These are phyloP conservation scores for Tolypocladium tropicale DNA, from an alignment of 2,329 filamentous ascomycete species.

Conservation along the genomic window DNA sequence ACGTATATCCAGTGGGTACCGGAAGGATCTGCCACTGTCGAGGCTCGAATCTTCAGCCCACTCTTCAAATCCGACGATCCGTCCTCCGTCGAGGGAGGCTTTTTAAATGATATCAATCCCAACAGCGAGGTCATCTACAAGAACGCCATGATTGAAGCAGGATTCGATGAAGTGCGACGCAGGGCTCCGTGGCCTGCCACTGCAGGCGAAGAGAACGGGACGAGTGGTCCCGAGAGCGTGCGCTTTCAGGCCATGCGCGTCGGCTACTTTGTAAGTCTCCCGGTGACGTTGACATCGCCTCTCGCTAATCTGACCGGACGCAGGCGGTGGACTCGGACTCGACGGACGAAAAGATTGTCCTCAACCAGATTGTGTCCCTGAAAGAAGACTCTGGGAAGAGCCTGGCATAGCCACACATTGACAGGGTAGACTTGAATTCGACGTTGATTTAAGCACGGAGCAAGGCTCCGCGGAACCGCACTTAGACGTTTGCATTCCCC, in stretches of 20 bases:
- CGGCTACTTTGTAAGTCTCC: constrained; percentile 59
- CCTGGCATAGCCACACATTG: neutral
- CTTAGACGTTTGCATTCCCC: too few relatives aligned
- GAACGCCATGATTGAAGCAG: constrained; percentile 71
- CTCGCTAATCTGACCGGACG: neutral
- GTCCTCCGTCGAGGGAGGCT: constrained; percentile 65
- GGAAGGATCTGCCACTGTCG: constrained; percentile 55
- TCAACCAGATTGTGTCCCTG: constrained; percentile 86
- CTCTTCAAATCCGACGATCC: constrained; percentile 85
- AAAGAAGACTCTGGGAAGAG: constrained; percentile 73
- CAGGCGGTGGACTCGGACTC: constrained; percentile 68
- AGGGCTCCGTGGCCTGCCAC: constrained; percentile 75
- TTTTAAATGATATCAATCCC: constrained; percentile 74
- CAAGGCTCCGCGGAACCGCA: neutral
- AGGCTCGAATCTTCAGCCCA: constrained; percentile 68
- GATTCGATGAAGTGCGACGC: constrained; percentile 65
- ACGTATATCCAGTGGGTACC: constrained; percentile 86
- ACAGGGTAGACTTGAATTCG: neutral
- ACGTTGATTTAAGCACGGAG: neutral
- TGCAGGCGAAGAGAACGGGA: constrained; percentile 57
- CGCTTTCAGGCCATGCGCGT: constrained; percentile 88
- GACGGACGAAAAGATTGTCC: constrained; percentile 64
- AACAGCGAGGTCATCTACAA: constrained; percentile 72
- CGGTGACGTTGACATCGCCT: neutral
- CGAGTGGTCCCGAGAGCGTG: constrained; percentile 60